Conservation (phyloP, 2,329 filamentous ascomycete genomes). For the Periconia macrospinosa region DNA sequence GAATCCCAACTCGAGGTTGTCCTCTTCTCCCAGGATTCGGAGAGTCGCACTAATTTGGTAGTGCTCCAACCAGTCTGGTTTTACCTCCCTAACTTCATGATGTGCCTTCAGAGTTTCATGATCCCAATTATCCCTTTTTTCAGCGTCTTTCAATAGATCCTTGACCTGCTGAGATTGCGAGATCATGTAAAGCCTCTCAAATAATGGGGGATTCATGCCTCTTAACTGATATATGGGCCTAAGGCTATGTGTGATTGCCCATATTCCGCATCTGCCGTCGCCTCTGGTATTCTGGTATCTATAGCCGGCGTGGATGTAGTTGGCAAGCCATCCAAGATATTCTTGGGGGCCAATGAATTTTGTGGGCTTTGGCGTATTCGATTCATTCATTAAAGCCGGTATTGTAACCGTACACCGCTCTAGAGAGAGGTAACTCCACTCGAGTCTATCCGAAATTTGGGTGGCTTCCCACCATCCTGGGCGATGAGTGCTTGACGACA, state of each 20-base stretch:
- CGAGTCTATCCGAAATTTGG: too few relatives aligned
- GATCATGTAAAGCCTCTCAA: neutral
- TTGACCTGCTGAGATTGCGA: neutral
- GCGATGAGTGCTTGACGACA: too few relatives aligned
- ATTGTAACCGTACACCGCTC: too few relatives aligned
- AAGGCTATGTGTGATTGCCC: slow-evolving; percentile 5
- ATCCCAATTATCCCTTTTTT: too few relatives aligned
- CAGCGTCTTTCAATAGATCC: neutral
- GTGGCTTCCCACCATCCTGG: too few relatives aligned
- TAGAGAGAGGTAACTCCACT: too few relatives aligned
- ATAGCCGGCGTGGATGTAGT: neutral
- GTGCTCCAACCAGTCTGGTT: neutral
- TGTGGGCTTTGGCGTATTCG: neutral
- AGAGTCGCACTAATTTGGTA: neutral
- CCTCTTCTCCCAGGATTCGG: neutral
- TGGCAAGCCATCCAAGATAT: neutral
- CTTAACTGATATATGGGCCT: neutral
- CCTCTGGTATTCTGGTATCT: neutral
- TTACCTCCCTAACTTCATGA: too few relatives aligned
- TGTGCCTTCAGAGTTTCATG: too few relatives aligned
- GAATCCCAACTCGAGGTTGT: neutral
- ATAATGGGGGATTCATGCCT: neutral
- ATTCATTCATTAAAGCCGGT: too few relatives aligned
- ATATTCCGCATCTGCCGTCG: neutral
- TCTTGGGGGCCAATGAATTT: neutral